These are phyloP conservation scores for Fusarium sp. DNA, from an alignment of 2,329 filamentous ascomycete species.

Conservation along the genomic window DNA sequence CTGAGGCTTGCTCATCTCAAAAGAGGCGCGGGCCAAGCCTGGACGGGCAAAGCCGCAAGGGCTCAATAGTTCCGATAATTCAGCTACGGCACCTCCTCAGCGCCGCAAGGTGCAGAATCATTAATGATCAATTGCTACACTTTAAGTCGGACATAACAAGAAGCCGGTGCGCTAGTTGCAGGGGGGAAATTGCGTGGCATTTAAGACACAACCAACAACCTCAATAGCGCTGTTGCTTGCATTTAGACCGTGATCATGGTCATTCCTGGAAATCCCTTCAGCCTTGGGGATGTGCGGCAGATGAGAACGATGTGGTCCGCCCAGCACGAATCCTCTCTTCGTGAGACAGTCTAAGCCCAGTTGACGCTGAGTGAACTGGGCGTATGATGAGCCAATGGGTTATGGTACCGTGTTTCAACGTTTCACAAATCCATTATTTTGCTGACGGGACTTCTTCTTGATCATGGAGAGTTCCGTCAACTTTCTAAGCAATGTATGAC, in stretches of 20 bases:
- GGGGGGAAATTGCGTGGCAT: conserved; percentile 37
- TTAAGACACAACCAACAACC: conserved; percentile 6
- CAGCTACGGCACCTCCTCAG: conserved; percentile 11
- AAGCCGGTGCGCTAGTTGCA: conserved; percentile 18
- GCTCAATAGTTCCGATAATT: conserved; percentile 22
- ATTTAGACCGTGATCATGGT: background rate
- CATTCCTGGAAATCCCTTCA: conserved; percentile 5
- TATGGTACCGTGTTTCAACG: conserved; percentile 21
- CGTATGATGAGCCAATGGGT: conserved; percentile 8
- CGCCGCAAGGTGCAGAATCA: conserved; percentile 2
- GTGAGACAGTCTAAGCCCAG: conserved; percentile 9
- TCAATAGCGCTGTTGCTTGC: conserved; percentile 5
- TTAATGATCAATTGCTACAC: background rate
- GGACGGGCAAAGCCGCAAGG: conserved; percentile 30
- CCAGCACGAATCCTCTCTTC: background rate
- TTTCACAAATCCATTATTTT: conserved; percentile 30
- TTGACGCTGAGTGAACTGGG: conserved; percentile 20
- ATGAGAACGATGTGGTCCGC: background rate
- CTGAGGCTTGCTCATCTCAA: conserved; percentile 23
- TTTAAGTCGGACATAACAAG: conserved; percentile 1
- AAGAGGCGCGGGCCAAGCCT: conserved; percentile 28
- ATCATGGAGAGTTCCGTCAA: conserved; percentile 1
- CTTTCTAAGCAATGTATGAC: background rate
- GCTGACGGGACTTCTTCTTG: conserved; percentile 11
- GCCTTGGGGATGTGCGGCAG: conserved; percentile 21